Evolutionary conservation across 2,329 filamentous ascomycete genomes (phyloP), one percentile per base, ranked within the genome.

Genomic region (Pestalotiopsis sp.): DNA sequence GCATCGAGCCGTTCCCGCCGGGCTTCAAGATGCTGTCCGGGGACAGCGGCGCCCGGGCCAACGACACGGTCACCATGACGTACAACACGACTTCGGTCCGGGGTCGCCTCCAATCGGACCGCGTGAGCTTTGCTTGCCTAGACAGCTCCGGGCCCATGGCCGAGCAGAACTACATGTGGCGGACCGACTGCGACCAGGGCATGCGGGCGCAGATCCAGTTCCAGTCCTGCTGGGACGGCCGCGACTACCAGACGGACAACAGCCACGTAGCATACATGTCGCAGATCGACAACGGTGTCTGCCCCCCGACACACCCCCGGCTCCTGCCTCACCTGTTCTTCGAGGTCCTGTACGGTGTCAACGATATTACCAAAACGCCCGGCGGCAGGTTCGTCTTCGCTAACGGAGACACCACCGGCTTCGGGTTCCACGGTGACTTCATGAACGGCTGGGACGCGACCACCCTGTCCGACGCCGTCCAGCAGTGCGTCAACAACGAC

Each of bases 161-260:
- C 61, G 66, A 73, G 71, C 27, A 81, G 66, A 76, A 90, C 71
- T 81, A 82, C 36, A 78, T 77, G 68, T 84, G 88, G 74, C 92
- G 90, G 77, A 76, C 78, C 11, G 82, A 65, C 45, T 65, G 63
- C 13, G 17, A 65, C 12, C 25, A 65, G 3, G 63, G 63, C 4
- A 9, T 65, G 49, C 41, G 63, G 17, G 63, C 63, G 7, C 63
- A 91, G 75, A 78, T 91, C 38, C 86, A 87, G 76, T 90, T 91
- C 78, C 89, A 88, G 4, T 88, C 86, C 9, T 91, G 89, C 79
- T 90, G 88, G 85, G 87, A 89, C 71, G 89, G 89, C 36, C 80
- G 84, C 70, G 83, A 88, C 70, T 86, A 89, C 74, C 79, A 79
- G 61, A 39, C 74, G 1, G 80, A 83, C 71, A 77, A 81, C 63